Evolutionary conservation across 768 basidiomycete species (phyloP), one percentile per base, ranked within the genome.

Genomic region (Pulveroboletus sp.): DNA sequence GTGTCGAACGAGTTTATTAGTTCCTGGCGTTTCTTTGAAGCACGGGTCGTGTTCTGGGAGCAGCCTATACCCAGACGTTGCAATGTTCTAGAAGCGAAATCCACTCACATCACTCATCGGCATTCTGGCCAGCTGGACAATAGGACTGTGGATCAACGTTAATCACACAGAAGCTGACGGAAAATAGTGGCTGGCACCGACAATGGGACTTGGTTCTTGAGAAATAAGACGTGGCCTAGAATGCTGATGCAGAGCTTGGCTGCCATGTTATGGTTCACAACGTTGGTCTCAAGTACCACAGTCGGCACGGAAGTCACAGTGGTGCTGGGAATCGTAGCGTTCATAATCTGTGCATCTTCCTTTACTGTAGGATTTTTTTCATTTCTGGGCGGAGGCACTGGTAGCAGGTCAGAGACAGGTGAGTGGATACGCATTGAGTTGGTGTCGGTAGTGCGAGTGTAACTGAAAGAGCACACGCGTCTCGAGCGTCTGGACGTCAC

Each of bases 121-220:
- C 57, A 87, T 73, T 45, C 77, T 76, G 3, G 71, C 69, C 1
- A 89, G 70, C 59, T 88, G 87, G n/a, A 72, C 62, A 6, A 89
- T 72, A 6, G 87, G 87, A 39, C 87, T 87, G 47, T 46, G 12
- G n/a, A 41, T 17, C 2, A 36, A 24, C 39, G 8, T 37, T 54
- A 31, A 50, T 8, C 6, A 43, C 15, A 3, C 12, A 12, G 7
- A 9, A 10, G 31, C 12, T 1, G 9, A 31, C 0, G 43, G 14
- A 11, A 41, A 30, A 44, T 17, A 10, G 40, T 15, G 4, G n/a
- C 35, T 2, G 21, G 24, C 5, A 77, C 86, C 68, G 59, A 89
- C 87, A 89, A 81, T 1, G 87, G 88, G 0, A 89, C 73, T 57
- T 90, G 88, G 54, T 78, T 84, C 63, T 90, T 91, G 48, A 90